phyloP scores from a whole-genome alignment of 352 stramenopile species.

The Phytopythium montanum region DNA sequence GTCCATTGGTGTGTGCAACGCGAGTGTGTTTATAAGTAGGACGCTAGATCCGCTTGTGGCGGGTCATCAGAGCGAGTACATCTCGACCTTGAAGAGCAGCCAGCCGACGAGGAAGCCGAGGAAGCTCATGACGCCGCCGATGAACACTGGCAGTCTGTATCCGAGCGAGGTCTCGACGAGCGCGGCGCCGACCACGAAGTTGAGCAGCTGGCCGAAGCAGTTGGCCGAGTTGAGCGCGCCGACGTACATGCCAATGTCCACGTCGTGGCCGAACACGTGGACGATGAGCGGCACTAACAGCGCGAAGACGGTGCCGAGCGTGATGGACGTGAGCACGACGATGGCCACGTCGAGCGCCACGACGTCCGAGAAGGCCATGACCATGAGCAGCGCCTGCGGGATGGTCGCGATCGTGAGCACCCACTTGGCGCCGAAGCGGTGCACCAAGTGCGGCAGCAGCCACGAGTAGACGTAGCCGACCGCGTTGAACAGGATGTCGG shows the following conservation, averaged over 20 bases:
- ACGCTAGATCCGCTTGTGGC: too few species aligned
- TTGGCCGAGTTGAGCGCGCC: slow-evolving; percentile 53
- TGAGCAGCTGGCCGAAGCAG: slow-evolving; percentile 47
- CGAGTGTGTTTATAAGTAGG: background rate
- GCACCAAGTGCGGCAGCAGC: slow-evolving; percentile 35
- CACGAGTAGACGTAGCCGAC: slow-evolving; percentile 45
- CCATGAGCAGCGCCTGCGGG: slow-evolving; percentile 38
- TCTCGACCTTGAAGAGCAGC: slow-evolving; percentile 36
- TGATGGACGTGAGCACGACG: slow-evolving; percentile 38
- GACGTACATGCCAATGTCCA: slow-evolving; percentile 44
- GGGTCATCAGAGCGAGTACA: slow-evolving; percentile 37
- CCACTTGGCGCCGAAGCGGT: slow-evolving; percentile 26
- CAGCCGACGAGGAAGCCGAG: slow-evolving; percentile 25
- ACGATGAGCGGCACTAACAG: slow-evolving; percentile 48
- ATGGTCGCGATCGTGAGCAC: slow-evolving; percentile 29
- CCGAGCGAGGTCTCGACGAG: slow-evolving; percentile 39
- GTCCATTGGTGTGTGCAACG: background rate
- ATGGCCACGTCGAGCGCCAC: slow-evolving; percentile 31
- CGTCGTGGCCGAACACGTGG: slow-evolving; percentile 33
- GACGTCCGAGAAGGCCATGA: slow-evolving; percentile 35
- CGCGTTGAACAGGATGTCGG: slow-evolving; percentile 36
- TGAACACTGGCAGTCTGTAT: slow-evolving; percentile 36
- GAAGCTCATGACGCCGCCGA: slow-evolving; percentile 34
- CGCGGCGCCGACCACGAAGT: slow-evolving; percentile 40
- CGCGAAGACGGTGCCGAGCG: slow-evolving; percentile 38